Evolutionary conservation across 164 flowering plant species (phyloP).

Genomic region (Stephania yunnanensis): DNA sequence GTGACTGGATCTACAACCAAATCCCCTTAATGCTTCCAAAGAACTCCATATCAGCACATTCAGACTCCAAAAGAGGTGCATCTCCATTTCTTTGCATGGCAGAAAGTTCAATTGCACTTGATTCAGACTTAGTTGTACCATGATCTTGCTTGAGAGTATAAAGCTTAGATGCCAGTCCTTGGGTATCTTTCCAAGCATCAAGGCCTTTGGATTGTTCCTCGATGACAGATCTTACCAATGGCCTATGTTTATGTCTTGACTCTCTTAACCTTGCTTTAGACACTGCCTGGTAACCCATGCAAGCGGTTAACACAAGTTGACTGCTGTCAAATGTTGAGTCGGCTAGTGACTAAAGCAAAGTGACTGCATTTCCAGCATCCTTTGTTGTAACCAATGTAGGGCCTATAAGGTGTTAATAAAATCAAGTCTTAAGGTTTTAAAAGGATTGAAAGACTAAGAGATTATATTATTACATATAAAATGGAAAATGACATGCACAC

Average conservation of each 20-base stretch:
- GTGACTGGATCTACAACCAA: constrained; percentile 50
- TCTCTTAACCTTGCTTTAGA: too few species aligned
- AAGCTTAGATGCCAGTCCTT: too few species aligned
- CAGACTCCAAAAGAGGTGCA: constrained; percentile 18
- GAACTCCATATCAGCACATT: constrained; percentile 32
- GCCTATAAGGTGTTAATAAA: constrained; percentile 43
- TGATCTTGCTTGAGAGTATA: too few species aligned
- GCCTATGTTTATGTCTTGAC: too few species aligned
- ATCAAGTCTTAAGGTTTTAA: constrained; percentile 16
- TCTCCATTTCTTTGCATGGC: constrained; percentile 22
- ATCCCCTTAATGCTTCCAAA: constrained; percentile 23
- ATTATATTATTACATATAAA: not conserved
- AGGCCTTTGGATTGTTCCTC: too few species aligned
- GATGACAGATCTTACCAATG: too few species aligned
- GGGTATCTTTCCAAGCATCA: too few species aligned
- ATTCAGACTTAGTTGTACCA: constrained; percentile 5
- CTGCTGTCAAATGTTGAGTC: too few species aligned
- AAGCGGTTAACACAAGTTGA: too few species aligned
- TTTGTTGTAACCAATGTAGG: constrained; percentile 87
- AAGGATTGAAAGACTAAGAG: not conserved
- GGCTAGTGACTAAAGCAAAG: too few species aligned
- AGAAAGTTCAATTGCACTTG: constrained; percentile 27
- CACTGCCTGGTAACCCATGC: too few species aligned
- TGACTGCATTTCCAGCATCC: too few species aligned
- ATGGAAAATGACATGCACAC: not conserved